A percentile compares a stretch with the other conserved stretches of the same genome.
Evolutionary conservation across 2,329 filamentous ascomycete genomes (phyloP).

Genomic region (Penicillium paneum): DNA sequence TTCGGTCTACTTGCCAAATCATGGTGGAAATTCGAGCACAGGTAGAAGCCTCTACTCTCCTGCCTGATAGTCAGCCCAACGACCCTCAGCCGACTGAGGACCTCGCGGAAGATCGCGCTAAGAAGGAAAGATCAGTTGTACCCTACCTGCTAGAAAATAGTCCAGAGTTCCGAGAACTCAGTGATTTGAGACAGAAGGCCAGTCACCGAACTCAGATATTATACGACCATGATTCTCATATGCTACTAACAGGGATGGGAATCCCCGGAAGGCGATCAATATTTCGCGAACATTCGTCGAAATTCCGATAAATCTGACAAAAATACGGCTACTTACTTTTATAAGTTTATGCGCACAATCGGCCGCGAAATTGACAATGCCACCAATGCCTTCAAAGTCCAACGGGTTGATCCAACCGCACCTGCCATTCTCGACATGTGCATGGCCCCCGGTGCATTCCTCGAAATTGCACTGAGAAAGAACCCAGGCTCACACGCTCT

Average conservation of each 20-base stretch:
- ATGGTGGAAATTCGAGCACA: neutral
- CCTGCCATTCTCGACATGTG: conserved; percentile 52
- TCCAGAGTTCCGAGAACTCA: neutral
- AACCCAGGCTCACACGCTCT: conserved; percentile 35
- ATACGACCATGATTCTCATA: neutral
- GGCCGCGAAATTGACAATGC: neutral
- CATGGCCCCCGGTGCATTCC: conserved; percentile 56
- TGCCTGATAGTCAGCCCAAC: neutral
- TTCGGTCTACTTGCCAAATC: neutral
- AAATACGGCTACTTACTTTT: neutral
- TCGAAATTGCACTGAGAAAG: conserved; percentile 35
- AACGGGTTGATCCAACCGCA: neutral
- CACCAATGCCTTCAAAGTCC: conserved; percentile 10
- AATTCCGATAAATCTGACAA: neutral
- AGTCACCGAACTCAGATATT: neutral
- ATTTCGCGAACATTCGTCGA: neutral
- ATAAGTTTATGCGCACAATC: neutral
- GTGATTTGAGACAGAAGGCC: neutral
- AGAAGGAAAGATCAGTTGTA: neutral
- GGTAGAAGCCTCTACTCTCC: neutral
- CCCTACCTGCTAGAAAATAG: neutral
- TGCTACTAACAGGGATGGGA: neutral
- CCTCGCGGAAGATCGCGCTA: neutral
- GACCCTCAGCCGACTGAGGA: neutral
- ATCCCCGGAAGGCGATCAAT: neutral